Base-by-base conservation (phyloP, 1,139 yeast species). In the Protomyces pachydermus region DNA sequence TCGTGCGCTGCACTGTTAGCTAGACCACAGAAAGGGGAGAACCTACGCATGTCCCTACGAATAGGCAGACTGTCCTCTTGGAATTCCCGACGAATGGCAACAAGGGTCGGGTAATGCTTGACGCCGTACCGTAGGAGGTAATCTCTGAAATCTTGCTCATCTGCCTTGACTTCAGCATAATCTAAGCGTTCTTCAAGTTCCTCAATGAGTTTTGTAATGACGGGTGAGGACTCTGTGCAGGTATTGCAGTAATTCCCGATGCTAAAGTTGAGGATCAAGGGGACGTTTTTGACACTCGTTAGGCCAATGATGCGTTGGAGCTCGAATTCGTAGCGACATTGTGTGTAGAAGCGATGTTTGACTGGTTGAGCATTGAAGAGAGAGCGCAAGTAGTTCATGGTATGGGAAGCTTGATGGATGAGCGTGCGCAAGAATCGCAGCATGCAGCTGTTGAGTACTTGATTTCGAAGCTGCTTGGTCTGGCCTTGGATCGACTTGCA, bases 91-190 rank as follows among this genome's bases (percentile, higher is more conserved):
- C 62, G 42, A 20, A 58, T 58, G 42, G 56, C 34, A 34, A 58
- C 62, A 32, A 58, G 56, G 16, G 62, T 58, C 42, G 62, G 62
- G 35, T 37, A 58, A 23, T 55, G 42, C 42, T 20, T 37, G 42
- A 58, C 62, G 39, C 53, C 62, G 25, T 51, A 58, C 16, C 62
- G 23, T 16, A 39, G 28, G 34, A 58, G 42, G 16, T 16, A 52
- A 16, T 51, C 53, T n/a, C 37, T 23, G 42, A 58, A 51, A 6
- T 58, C 62, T 18, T 37, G 46, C 56, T 58, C 62, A 38, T 58
- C 62, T 23, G 56, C 56, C 52, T 58, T 58, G 45, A 58, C 35
- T 37, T 58, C 62, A 50, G 53, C 62, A 38, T 58, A 58, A 52
- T 58, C 62, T 16, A 58, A 52, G 20, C 62, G 38, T 16, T 55